These are phyloP conservation scores for Alternaria brassicicola DNA, from an alignment of 2,329 filamentous ascomycete genomes.

Conservation along the genomic window DNA sequence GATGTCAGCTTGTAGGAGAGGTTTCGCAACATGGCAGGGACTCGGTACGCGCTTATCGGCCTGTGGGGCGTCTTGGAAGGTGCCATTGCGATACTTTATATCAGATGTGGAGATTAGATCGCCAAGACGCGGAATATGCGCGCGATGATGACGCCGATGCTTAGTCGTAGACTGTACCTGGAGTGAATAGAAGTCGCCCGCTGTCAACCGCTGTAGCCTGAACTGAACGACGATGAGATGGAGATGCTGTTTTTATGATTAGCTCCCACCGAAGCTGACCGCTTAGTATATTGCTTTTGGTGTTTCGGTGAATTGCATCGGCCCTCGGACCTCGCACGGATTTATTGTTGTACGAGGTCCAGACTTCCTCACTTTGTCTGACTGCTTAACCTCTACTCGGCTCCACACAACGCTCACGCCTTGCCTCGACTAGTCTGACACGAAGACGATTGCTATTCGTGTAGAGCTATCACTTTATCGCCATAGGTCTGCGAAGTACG, in stretches of 20 bases:
- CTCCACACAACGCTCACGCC: neutral
- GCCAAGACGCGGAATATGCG: conserved; percentile 43
- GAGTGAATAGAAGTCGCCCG: conserved; percentile 1
- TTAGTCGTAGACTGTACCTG: conserved; percentile 2
- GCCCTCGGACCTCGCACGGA: conserved; percentile 3
- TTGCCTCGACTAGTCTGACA: neutral
- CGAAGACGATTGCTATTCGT: neutral
- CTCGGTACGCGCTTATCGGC: conserved; percentile 43
- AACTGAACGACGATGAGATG: neutral
- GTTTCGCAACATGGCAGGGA: conserved; percentile 46
- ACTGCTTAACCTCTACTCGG: neutral
- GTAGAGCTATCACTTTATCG: neutral
- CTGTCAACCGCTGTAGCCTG: neutral
- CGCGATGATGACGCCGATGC: conserved; percentile 21
- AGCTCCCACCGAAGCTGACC: neutral
- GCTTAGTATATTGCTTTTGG: neutral
- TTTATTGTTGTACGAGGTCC: neutral
- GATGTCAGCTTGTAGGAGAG: conserved; percentile 47
- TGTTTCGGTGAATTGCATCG: conserved; percentile 4
- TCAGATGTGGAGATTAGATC: conserved; percentile 48
- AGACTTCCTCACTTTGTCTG: conserved; percentile 9
- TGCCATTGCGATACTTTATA: conserved; percentile 34
- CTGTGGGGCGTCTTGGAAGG: conserved; percentile 27
- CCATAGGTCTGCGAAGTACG: neutral
- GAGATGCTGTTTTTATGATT: neutral